Conservation (phyloP, 306 rosid genomes). For the Sesbania bispinosa region DNA sequence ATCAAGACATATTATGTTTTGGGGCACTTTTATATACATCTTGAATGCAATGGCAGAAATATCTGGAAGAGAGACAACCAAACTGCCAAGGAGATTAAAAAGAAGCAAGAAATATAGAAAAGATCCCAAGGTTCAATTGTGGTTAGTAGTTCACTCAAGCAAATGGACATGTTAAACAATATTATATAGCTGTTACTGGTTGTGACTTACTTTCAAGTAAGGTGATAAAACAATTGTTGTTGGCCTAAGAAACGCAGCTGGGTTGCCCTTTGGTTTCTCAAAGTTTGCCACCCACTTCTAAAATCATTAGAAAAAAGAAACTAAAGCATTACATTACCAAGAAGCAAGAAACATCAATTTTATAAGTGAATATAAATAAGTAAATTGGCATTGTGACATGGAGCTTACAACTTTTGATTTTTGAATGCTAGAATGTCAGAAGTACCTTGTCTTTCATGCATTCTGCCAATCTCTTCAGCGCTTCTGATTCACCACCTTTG, state of each 20-base stretch:
- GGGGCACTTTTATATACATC: slow-evolving; percentile 56
- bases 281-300: slow-evolving; percentile 87
- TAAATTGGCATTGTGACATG: neutral
- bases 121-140: neutral
- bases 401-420: neutral
- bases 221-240: slow-evolving; percentile 91
- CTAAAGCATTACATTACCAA: slow-evolving; percentile 10
- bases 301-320: slow-evolving; percentile 10
- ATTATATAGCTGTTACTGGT: neutral
- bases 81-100: slow-evolving; percentile 56
- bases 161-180: slow-evolving; percentile 5
- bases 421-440: neutral
- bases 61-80: slow-evolving; percentile 91
- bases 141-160: neutral
- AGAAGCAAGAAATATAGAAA: neutral
- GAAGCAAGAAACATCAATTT: slow-evolving; percentile 16
- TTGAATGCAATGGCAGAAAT: slow-evolving; percentile 76
- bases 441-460: slow-evolving; percentile 64
- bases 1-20: too few species aligned
- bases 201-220: slow-evolving; percentile 77
- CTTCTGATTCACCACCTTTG: slow-evolving; percentile 95
- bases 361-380: neutral
- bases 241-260: slow-evolving; percentile 79
- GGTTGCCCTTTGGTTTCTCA: slow-evolving; percentile 94
- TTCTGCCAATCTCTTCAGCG: slow-evolving; percentile 67